phyloP scores from a whole-genome alignment of 2,329 filamentous ascomycete species.

The Fusarium nygamai region DNA sequence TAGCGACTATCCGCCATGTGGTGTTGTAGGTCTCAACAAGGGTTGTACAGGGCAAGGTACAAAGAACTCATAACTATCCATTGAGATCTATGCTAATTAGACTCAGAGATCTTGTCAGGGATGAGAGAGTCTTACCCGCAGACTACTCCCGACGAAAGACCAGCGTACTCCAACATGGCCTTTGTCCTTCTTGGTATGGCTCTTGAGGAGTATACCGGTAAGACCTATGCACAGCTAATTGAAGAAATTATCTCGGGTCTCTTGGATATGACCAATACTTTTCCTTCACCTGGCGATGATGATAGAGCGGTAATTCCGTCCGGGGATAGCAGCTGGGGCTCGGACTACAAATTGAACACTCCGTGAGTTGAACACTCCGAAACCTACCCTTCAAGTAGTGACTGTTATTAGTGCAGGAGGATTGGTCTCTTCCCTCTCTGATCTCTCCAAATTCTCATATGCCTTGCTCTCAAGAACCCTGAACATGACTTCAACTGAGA shows the following conservation, averaged over 20 bases:
- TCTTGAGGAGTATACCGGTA: conserved; percentile 44
- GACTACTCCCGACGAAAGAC: conserved; percentile 44
- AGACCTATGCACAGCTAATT: conserved; percentile 43
- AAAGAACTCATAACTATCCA: neutral
- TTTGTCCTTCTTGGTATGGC: conserved; percentile 51
- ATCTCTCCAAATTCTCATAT: conserved; percentile 45
- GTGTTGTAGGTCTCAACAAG: conserved; percentile 48
- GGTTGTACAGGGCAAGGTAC: conserved; percentile 48
- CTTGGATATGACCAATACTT: conserved; percentile 29
- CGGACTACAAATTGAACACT: conserved; percentile 46
- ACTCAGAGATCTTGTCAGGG: conserved; percentile 46
- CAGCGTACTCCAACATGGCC: conserved; percentile 54
- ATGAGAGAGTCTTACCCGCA: conserved; percentile 46
- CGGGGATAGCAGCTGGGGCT: conserved; percentile 47
- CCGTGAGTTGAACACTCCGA: conserved; percentile 45
- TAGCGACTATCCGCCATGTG: conserved; percentile 50
- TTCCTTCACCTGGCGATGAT: conserved; percentile 45
- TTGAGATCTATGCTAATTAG: neutral
- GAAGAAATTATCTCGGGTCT: conserved; percentile 31
- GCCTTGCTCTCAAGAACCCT: conserved; percentile 44
- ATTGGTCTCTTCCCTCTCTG: conserved; percentile 48
- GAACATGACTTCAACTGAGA: conserved; percentile 37
- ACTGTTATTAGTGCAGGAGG: conserved; percentile 45
- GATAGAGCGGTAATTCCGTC: conserved; percentile 48
- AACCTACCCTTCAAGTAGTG: neutral